Percentiles rank a stretch among this genome's conserved stretches.
Conservation (phyloP, 2,329 filamentous ascomycete species). For the Penicillium sp. region DNA sequence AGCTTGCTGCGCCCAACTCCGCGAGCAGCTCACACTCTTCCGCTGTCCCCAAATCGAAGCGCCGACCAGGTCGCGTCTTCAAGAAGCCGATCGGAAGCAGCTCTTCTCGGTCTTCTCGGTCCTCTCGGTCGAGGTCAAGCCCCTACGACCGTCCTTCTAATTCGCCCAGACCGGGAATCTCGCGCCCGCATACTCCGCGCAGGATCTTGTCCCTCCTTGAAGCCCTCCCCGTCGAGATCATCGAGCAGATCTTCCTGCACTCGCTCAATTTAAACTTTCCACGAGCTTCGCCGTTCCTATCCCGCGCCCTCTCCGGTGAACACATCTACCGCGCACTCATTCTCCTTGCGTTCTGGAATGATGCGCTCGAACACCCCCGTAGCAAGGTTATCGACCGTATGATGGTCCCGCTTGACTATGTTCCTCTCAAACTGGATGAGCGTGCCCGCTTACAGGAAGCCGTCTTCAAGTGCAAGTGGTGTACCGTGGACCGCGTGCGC, state of each 20-base stretch:
- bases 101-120: neutral
- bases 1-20: neutral
- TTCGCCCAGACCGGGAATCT: neutral
- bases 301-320: conserved; percentile 33
- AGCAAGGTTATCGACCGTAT: conserved; percentile 21
- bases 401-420: conserved; percentile 32
- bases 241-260: conserved; percentile 47
- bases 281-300: conserved; percentile 36
- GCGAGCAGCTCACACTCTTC: neutral
- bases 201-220: conserved; percentile 34
- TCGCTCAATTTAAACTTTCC: conserved; percentile 41
- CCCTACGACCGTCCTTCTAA: conserved; percentile 5
- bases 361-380: conserved; percentile 9
- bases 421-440: conserved; percentile 20
- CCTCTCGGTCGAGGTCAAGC: conserved; percentile 6
- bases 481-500: conserved; percentile 29
- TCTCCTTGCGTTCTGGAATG: conserved; percentile 35
- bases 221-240: conserved; percentile 42
- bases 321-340: conserved; percentile 36
- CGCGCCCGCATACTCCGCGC: conserved; percentile 3
- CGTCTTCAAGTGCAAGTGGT: conserved; percentile 36
- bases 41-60: conserved; percentile 1
- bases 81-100: conserved; percentile 6
- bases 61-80: conserved; percentile 8
- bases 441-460: conserved; percentile 28